These are phyloP conservation scores for Candida ipomoeae DNA, from an alignment of 805 yeast species.

Conservation along the genomic window DNA sequence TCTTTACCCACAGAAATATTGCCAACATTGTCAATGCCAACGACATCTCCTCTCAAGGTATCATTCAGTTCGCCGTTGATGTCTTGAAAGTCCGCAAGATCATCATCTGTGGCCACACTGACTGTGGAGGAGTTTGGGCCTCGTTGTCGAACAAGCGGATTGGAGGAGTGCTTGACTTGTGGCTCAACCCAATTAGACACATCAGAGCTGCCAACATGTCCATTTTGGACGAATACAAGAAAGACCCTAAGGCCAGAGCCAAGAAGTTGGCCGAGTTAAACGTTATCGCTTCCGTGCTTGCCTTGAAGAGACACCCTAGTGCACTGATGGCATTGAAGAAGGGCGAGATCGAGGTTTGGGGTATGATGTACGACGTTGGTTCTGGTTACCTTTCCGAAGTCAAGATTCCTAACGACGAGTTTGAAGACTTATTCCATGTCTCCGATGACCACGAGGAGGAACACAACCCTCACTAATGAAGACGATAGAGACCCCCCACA, in stretches of 20 bases:
- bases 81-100: slow-evolving; percentile 20
- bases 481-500: neutral
- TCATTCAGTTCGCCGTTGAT: slow-evolving; percentile 20
- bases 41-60: slow-evolving; percentile 20
- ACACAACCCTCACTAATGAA: slow-evolving; percentile 19
- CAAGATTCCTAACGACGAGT: slow-evolving; percentile 37
- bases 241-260: slow-evolving; percentile 17
- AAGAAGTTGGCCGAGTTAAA: slow-evolving; percentile 21
- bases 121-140: slow-evolving; percentile 22
- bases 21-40: slow-evolving; percentile 20
- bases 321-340: slow-evolving; percentile 19
- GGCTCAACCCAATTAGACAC: slow-evolving; percentile 21
- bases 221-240: slow-evolving; percentile 14
- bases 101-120: slow-evolving; percentile 21
- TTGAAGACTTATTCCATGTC: slow-evolving; percentile 39
- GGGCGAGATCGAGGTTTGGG: slow-evolving; percentile 22
- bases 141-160: slow-evolving; percentile 19
- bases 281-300: slow-evolving; percentile 18
- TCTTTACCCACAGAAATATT: slow-evolving; percentile 20
- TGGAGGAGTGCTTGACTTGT: slow-evolving; percentile 21
- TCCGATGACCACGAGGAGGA: slow-evolving; percentile 28
- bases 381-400: slow-evolving; percentile 20
- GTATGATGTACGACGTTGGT: slow-evolving; percentile 20
- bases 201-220: slow-evolving; percentile 19
- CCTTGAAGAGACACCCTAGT: slow-evolving; percentile 20